Evolutionary conservation across 225 moss, liverwort and hornwort species (phyloP).

Genomic region (Bryoerythrophyllum caledonicum): DNA sequence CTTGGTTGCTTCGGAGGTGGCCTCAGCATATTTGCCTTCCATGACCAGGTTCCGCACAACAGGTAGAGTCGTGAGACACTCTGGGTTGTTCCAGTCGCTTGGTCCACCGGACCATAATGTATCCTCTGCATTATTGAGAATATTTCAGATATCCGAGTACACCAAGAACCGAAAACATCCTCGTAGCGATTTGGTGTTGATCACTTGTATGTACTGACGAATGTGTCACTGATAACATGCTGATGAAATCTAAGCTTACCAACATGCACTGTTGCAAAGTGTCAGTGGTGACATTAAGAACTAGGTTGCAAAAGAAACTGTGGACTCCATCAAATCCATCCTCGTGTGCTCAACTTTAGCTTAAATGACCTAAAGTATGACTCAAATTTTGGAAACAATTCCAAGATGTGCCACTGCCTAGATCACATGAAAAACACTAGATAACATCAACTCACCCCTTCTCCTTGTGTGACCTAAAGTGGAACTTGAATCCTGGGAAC

Average conservation of each 20-base stretch:
- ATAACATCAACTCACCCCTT: no score
- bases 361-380: no score
- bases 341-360: no score
- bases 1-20: conserved; percentile 56
- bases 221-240: background rate
- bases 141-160: background rate
- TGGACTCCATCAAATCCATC: no score
- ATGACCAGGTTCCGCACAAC: conserved; percentile 72
- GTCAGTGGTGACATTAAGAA: no score
- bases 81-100: conserved; percentile 68
- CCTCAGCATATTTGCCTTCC: conserved; percentile 69
- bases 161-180: background rate
- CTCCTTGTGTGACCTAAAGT: no score
- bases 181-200: background rate
- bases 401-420: no score
- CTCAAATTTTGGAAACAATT: no score
- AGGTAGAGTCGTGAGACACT: conserved; percentile 57
- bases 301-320: no score
- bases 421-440: no score
- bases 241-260: background rate
- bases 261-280: background rate
- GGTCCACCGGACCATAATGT: conserved; percentile 94
- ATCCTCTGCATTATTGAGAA: conserved; percentile 64
- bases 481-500: no score
- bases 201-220: background rate